Conservation (phyloP, 441 rosid genomes). For the Isatis lusitanica region DNA sequence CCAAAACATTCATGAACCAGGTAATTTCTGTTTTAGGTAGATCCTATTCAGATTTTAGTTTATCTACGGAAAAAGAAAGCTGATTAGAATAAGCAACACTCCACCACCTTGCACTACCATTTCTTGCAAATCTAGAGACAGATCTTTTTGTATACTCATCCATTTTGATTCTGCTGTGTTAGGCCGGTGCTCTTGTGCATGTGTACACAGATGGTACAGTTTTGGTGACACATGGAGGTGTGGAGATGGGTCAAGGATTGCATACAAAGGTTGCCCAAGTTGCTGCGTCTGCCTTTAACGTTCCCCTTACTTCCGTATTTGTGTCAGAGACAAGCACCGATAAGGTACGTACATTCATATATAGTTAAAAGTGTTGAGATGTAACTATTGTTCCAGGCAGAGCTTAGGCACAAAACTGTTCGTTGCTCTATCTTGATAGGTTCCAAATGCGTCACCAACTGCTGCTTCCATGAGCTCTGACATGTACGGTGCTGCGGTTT, state of each 20-base stretch:
- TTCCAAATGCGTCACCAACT: conserved; percentile 93
- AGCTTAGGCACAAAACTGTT: not conserved
- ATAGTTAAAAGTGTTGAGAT: not conserved
- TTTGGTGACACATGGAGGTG: conserved; percentile 95
- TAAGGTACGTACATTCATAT: conserved; percentile 73
- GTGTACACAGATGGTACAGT: conserved; percentile 97
- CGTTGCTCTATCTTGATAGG: conserved; percentile 42
- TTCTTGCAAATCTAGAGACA: not conserved
- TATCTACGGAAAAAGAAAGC: not conserved
- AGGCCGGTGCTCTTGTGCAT: conserved; percentile 98
- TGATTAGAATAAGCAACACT: not conserved
- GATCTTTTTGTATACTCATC: not conserved
- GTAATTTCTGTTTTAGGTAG: conserved; percentile 32
- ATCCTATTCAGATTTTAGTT: not conserved
- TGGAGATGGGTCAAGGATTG: conserved; percentile 99
- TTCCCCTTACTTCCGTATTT: conserved; percentile 79
- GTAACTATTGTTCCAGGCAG: not conserved
- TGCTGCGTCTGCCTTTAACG: conserved; percentile 89
- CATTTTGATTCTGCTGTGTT: conserved; percentile 2
- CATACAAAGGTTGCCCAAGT: conserved; percentile 96
- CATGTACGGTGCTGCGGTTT: conserved; percentile 90
- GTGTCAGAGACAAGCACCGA: conserved; percentile 97
- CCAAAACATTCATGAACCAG: conserved; percentile 84
- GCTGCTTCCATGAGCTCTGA: conserved; percentile 99
- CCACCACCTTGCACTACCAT: not conserved